Percentiles rank a stretch among this genome's conserved stretches.
Evolutionary conservation across 192 early-diverging fungal genomes (phyloP).

Genomic region (Gonapodya sp.): DNA sequence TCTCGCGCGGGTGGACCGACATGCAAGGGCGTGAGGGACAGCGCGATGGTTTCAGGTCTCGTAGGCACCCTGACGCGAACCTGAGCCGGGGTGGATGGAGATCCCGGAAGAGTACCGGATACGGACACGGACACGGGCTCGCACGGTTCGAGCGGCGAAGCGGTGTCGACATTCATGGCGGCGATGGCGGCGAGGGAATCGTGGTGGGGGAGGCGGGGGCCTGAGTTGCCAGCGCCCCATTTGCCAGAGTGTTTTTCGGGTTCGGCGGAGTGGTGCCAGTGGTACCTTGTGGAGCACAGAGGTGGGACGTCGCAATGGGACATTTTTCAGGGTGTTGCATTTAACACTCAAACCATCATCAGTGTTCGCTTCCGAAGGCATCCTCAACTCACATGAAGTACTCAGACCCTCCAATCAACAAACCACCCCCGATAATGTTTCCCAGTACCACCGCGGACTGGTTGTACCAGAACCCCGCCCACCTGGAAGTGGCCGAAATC

Average conservation of each 20-base stretch:
- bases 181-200: background rate
- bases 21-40: background rate
- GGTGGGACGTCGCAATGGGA: too few species aligned
- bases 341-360: too few species aligned
- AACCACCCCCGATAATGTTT: slow-evolving; percentile 24
- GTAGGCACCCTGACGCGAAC: background rate
- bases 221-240: background rate
- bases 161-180: background rate
- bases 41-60: background rate
- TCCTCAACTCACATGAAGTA: slow-evolving; percentile 28
- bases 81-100: background rate
- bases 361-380: too few species aligned
- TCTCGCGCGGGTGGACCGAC: background rate
- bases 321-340: too few species aligned
- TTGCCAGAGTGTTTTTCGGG: background rate
- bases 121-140: background rate
- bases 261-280: background rate
- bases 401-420: slow-evolving; percentile 22
- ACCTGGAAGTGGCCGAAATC: background rate
- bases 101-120: too few species aligned
- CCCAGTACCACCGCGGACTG: slow-evolving; percentile 17
- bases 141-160: background rate
- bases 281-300: too few species aligned
- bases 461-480: slow-evolving; percentile 15
- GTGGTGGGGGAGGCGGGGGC: background rate